Evolutionary conservation across 306 rosid species (phyloP), one percentile per base, ranked within the genome.

Genomic region (Lupinus albus): DNA sequence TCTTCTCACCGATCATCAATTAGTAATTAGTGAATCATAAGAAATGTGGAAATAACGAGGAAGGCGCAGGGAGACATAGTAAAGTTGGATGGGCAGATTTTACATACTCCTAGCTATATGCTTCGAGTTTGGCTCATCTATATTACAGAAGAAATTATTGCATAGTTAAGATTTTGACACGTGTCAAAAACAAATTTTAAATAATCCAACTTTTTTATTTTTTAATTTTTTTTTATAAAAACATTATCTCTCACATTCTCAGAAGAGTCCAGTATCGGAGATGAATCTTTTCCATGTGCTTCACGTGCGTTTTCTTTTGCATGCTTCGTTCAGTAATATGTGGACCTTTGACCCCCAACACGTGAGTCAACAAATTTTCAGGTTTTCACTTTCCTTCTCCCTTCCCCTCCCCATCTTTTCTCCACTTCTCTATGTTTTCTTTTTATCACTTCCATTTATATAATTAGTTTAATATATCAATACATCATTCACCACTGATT

Each of bases 361-460:
- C 78, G 75, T 67, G 75, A 72, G 11, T 0, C 73, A 78, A 78
- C 67, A 45, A 28, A 18, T 14, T 54, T 59, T 69, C 71, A 51
- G 74, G 59, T 70, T 66, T 72, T 66, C 82, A 64, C 82, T 72
- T 61, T 78, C 82, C 67, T 48, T 66, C 78, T 66, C 11, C 48
- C 36, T 39, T 39, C 45, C 45, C 16, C 4, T 30, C 42, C 48
- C 68, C 77, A 64, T 64, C 57, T 64, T 71, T 77, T 54, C 77
- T 64, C 69, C 77, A 70, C 72, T 49, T 21, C 14, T 68, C 32
- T 20, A 6, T 17, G 18, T 59, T 61, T 35, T 60, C 44, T 60
- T 9, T 44, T 32, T 6, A 44, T 45, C 54, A 33, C 21, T 50
- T 42, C 2, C 8, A 8, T 4, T 71, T 48, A n/a, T 59, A 17